Evolutionary conservation across 768 basidiomycete genomes (phyloP), one percentile per base, ranked within the genome.

Genomic region (Zangia roseola): DNA sequence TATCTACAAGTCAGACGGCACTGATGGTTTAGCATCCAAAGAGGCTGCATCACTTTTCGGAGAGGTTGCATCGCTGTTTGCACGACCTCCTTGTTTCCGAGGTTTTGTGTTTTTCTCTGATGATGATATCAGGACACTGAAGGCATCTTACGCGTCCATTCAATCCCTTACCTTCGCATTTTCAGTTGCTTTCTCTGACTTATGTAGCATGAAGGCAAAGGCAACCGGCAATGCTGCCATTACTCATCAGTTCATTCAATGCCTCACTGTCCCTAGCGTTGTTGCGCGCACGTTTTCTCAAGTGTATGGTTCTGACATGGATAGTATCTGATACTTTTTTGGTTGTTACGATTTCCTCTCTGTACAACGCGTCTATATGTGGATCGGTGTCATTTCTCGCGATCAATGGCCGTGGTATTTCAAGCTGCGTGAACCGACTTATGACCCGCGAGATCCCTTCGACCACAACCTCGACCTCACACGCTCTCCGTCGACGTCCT

Each of bases 191-290:
- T 85, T 81, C 53, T 56, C 53, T 14, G 69, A 71, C 1, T 55
- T 86, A 1, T 83, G 81, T 53, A 42, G 37, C 5, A 79, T 87
- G 68, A 86, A 87, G 61, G 81, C 81, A 0, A 57, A 60, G 5
- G 68, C 74, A 7, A 54, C 62, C 20, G 53, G 71, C 30, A 44
- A 48, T 8, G 21, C 58, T 6, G 23, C 62, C 9, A 47, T 70
- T 16, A 49, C 56, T 1, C 38, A 54, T 12, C 47, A 53, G 8
- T 67, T 70, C 45, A 60, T 61, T 12, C 63, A 63, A 13, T 59
- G 50, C 5, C 20, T 70, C 31, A 44, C 57, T 0, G 36, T 70
- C 8, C 57, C 66, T 0, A 52, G 13, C 1, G 16, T 54, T 4
- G 55, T 68, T 19, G 1, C 45, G 4, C 63, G 61, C 4, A 54